These are phyloP conservation scores for Didymella pomorum DNA, from an alignment of 2,329 filamentous ascomycete genomes.

Conservation along the genomic window DNA sequence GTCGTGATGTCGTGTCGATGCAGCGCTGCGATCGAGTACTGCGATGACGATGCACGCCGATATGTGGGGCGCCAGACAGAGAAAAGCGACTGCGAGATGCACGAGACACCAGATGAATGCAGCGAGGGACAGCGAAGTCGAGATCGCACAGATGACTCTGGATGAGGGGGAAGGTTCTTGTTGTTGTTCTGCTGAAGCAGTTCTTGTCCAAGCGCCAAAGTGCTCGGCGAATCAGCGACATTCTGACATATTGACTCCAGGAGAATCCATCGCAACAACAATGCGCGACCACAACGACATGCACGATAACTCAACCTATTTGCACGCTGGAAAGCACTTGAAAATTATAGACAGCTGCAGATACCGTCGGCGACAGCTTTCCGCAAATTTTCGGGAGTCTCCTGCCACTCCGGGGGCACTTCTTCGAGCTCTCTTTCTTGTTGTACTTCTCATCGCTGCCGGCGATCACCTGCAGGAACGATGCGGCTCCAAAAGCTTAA, in stretches of 20 bases:
- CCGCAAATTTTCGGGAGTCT: conserved; percentile 44
- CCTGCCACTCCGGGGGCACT: conserved; percentile 15
- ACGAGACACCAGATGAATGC: conserved; percentile 23
- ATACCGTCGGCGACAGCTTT: conserved; percentile 12
- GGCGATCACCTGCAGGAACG: conserved; percentile 47
- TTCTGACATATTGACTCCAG: conserved; percentile 27
- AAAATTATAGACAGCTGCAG: conserved; percentile 11
- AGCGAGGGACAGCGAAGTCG: conserved; percentile 20
- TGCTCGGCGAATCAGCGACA: conserved; percentile 26
- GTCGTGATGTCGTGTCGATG: conserved; percentile 34
- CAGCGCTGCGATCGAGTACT: conserved; percentile 25
- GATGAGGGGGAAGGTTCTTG: conserved; percentile 24
- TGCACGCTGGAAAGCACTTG: neutral
- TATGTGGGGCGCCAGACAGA: conserved; percentile 5
- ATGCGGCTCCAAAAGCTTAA: conserved; percentile 49
- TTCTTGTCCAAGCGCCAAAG: conserved; percentile 24
- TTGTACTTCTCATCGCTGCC: conserved; percentile 36
- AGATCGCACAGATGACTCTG: conserved; percentile 27
- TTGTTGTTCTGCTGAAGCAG: conserved; percentile 32
- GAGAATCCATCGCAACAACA: conserved; percentile 28
- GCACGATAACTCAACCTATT: conserved; percentile 20
- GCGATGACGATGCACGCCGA: conserved; percentile 29
- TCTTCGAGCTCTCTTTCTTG: conserved; percentile 25
- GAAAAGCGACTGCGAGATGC: conserved; percentile 21
- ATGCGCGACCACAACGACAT: conserved; percentile 29